Conservation (phyloP, 2,329 filamentous ascomycete genomes). For the Phyllosticta citrichinensis region DNA sequence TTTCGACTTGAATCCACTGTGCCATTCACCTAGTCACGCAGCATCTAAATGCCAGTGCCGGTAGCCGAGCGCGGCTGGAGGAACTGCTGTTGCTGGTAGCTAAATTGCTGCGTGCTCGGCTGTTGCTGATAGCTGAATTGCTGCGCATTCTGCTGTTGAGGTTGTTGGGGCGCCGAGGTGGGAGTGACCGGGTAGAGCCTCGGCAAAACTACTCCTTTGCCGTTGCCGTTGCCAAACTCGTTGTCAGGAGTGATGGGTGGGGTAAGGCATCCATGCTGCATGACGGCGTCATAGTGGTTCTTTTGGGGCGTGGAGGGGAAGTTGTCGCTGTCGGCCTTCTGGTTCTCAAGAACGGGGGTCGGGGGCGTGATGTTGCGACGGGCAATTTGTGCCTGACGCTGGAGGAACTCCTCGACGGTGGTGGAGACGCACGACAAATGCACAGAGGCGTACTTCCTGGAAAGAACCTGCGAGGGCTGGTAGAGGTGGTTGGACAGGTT, state of each 20-base stretch:
- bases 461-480: slow-evolving; percentile 56
- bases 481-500: slow-evolving; percentile 55
- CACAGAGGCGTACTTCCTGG: slow-evolving; percentile 57
- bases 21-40: background rate
- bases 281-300: slow-evolving; percentile 51
- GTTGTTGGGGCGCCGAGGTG: slow-evolving; percentile 19
- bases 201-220: slow-evolving; percentile 18
- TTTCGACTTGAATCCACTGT: background rate
- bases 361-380: slow-evolving; percentile 34
- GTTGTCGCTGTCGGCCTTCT: slow-evolving; percentile 35
- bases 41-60: background rate
- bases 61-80: slow-evolving; percentile 23
- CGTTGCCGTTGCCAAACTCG: slow-evolving; percentile 25
- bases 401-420: slow-evolving; percentile 56
- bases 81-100: slow-evolving; percentile 20
- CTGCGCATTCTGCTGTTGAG: slow-evolving; percentile 19
- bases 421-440: slow-evolving; percentile 56
- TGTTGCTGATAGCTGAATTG: slow-evolving; percentile 24
- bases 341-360: slow-evolving; percentile 47
- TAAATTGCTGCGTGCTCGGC: slow-evolving; percentile 22
- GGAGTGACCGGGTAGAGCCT: slow-evolving; percentile 27
- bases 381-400: slow-evolving; percentile 49
- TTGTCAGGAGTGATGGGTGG: slow-evolving; percentile 75
- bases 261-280: slow-evolving; percentile 68
- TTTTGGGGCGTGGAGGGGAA: slow-evolving; percentile 73